Conservation (phyloP, 2,329 filamentous ascomycete genomes). For the Claviceps pazoutovae region DNA sequence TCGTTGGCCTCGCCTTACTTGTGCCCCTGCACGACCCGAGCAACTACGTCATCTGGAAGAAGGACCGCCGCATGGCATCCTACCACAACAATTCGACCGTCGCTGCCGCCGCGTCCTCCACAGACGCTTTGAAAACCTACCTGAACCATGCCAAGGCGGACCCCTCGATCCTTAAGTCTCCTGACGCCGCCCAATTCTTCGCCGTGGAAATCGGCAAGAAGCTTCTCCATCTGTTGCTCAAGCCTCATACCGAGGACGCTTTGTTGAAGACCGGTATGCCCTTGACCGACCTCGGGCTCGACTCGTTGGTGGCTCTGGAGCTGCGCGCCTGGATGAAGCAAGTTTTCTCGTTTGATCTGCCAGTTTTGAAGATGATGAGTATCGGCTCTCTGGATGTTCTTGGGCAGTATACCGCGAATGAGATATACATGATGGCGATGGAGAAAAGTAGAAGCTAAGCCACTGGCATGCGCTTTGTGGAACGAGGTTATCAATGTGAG, state of each 20-base stretch:
- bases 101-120: neutral
- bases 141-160: neutral
- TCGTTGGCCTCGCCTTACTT: constrained; percentile 8
- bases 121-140: neutral
- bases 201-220: constrained; percentile 9
- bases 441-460: too few relatives aligned
- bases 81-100: constrained; percentile 5
- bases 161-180: neutral
- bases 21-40: constrained; percentile 5
- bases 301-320: constrained; percentile 13
- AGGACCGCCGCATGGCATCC: constrained; percentile 11
- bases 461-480: too few relatives aligned
- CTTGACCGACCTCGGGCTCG: constrained; percentile 10
- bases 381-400: constrained; percentile 8
- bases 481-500: too few relatives aligned
- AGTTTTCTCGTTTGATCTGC: constrained; percentile 11
- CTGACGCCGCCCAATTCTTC: constrained; percentile 1
- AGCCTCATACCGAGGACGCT: constrained; percentile 2
- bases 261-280: neutral
- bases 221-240: constrained; percentile 9
- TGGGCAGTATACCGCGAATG: constrained; percentile 4
- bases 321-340: constrained; percentile 11
- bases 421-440: neutral
- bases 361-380: constrained; percentile 9
- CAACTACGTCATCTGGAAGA: constrained; percentile 10